These are phyloP conservation scores for Xylaria multiplex DNA, from an alignment of 2,329 filamentous ascomycete species.

Conservation along the genomic window DNA sequence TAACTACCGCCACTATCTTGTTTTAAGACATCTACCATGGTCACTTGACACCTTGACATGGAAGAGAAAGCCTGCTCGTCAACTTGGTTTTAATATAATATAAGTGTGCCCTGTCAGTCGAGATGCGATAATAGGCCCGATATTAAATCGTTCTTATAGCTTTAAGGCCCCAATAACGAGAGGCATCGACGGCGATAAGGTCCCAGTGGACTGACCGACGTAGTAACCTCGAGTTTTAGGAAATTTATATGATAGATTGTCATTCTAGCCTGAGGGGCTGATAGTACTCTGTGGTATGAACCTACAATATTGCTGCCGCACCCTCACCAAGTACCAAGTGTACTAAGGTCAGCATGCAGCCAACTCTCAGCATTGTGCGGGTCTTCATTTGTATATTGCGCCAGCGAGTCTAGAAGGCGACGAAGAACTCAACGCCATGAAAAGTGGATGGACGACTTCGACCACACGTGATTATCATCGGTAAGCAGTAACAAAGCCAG, in stretches of 20 bases:
- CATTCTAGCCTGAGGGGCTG: slow-evolving; percentile 3
- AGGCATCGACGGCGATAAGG: slow-evolving; percentile 7
- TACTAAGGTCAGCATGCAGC: slow-evolving; percentile 18
- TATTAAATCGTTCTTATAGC: slow-evolving; percentile 15
- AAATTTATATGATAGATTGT: background rate
- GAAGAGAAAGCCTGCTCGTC: slow-evolving; percentile 16
- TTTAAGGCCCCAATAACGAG: background rate
- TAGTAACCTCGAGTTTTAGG: slow-evolving; percentile 8
- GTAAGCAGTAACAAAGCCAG: slow-evolving; percentile 11
- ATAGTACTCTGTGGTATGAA: background rate
- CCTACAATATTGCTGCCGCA: background rate
- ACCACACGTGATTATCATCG: slow-evolving; percentile 14
- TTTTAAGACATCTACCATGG: slow-evolving; percentile 4
- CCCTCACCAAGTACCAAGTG: slow-evolving; percentile 2
- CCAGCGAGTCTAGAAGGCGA: slow-evolving; percentile 9
- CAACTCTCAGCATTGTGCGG: background rate
- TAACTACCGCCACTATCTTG: slow-evolving; percentile 1
- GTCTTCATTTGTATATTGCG: slow-evolving; percentile 6
- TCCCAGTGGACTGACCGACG: background rate
- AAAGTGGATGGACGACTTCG: background rate
- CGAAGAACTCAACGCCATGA: background rate
- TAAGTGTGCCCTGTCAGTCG: slow-evolving; percentile 6
- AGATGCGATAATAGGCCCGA: slow-evolving; percentile 14
- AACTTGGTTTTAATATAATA: slow-evolving; percentile 21
- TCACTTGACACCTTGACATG: slow-evolving; percentile 34